A percentile compares a stretch with the other conserved stretches of the same genome.
Evolutionary conservation across 2,329 filamentous ascomycete species (phyloP).

Genomic region (Falciphora oryzae): DNA sequence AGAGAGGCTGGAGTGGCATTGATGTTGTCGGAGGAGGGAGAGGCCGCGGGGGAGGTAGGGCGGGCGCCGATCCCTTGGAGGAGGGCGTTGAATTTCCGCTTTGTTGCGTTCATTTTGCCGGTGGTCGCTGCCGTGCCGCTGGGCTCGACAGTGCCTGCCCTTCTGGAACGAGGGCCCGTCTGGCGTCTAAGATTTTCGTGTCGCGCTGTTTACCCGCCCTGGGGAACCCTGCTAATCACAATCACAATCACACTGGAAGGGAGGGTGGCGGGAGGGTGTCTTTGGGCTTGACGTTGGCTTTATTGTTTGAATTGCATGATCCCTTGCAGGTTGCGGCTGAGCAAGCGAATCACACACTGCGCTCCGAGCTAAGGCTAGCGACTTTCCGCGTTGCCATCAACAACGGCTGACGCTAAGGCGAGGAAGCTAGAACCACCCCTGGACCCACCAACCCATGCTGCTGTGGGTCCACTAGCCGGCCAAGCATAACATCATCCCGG

Average conservation of each 20-base stretch:
- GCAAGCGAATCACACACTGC: not conserved
- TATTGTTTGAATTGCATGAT: not conserved
- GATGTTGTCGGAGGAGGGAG: constrained; percentile 20
- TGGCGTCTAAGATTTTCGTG: not conserved
- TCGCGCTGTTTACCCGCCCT: not conserved
- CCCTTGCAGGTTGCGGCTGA: not conserved
- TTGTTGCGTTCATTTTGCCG: constrained; percentile 63
- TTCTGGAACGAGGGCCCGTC: too few species aligned
- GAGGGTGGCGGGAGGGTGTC: not conserved
- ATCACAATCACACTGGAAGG: not conserved
- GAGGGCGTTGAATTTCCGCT: constrained; percentile 75
- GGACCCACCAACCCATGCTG: too few species aligned
- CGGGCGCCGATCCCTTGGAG: constrained; percentile 59
- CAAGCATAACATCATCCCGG: not conserved
- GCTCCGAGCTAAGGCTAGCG: not conserved
- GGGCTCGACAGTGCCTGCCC: too few species aligned
- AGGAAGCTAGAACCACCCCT: not conserved
- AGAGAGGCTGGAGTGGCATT: constrained; percentile 7
- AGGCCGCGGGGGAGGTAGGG: constrained; percentile 32
- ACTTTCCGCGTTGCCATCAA: not conserved
- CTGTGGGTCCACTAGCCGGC: not conserved
- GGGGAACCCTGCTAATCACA: not conserved
- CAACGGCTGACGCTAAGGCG: not conserved
- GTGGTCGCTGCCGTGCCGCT: not conserved
- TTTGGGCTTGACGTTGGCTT: not conserved